A percentile compares a stretch with the other conserved stretches of the same genome.
Evolutionary conservation across 805 yeast species (phyloP).

Genomic region (Ogataea paraovalis): DNA sequence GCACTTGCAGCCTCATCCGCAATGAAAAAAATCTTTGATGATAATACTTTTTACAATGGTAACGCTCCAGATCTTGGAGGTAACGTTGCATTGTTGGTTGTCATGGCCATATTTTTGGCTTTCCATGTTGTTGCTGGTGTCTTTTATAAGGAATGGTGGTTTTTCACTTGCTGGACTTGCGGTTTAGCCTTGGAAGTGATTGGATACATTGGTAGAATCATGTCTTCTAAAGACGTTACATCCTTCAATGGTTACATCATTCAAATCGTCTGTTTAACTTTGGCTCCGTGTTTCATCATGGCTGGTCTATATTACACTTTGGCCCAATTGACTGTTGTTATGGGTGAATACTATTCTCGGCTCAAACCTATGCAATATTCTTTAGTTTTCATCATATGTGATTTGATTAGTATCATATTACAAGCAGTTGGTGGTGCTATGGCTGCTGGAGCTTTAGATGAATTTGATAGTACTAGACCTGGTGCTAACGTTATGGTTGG

Average conservation of each 20-base stretch:
- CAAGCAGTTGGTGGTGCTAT: conserved; percentile 80
- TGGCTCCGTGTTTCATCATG: conserved; percentile 82
- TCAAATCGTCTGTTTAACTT: conserved; percentile 65
- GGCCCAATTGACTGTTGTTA: conserved; percentile 61
- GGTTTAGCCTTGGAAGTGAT: conserved; percentile 61
- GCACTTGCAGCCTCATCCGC: conserved; percentile 23
- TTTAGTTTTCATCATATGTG: conserved; percentile 61
- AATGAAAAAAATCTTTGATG: conserved; percentile 12
- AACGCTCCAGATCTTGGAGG: conserved; percentile 51
- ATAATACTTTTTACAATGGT: conserved; percentile 33
- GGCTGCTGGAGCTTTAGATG: conserved; percentile 46
- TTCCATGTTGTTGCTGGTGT: conserved; percentile 42
- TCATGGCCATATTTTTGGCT: conserved; percentile 47
- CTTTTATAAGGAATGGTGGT: conserved; percentile 60
- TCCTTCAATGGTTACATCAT: conserved; percentile 44
- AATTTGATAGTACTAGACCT: conserved; percentile 26
- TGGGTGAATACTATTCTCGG: conserved; percentile 50
- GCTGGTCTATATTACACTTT: conserved; percentile 75
- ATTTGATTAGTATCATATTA: conserved; percentile 55
- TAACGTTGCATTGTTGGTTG: conserved; percentile 51
- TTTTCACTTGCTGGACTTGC: conserved; percentile 50
- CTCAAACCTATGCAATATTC: conserved; percentile 59
- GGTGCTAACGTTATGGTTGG: conserved; percentile 75
- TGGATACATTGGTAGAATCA: conserved; percentile 63
- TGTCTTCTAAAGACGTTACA: conserved; percentile 36